These are phyloP conservation scores for Solanum phureja DNA, from an alignment of 257 asterid species.

Conservation along the genomic window DNA sequence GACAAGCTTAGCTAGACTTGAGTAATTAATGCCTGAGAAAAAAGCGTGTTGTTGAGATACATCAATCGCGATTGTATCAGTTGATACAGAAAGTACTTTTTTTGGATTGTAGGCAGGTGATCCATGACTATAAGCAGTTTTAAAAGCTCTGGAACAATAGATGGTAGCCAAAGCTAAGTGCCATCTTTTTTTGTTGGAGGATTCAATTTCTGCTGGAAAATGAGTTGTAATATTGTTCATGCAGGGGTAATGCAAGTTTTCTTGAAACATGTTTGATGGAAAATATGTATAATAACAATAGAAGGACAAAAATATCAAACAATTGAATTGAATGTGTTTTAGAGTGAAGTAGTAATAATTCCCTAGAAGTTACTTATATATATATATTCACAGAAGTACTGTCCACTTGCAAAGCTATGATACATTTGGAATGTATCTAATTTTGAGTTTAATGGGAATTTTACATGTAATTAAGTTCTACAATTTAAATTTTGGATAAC, in stretches of 20 bases:
- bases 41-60: neutral
- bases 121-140: neutral
- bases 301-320: neutral
- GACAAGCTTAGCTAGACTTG: conserved; percentile 20
- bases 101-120: neutral
- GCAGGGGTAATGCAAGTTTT: neutral
- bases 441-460: too few species aligned
- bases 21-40: neutral
- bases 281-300: neutral
- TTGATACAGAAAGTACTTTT: neutral
- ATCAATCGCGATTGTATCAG: neutral
- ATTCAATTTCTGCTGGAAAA: neutral
- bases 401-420: too few species aligned
- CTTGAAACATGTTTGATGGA: neutral
- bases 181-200: conserved; percentile 2
- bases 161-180: conserved; percentile 11
- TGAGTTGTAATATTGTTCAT: neutral
- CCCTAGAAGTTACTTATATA: too few species aligned
- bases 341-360: neutral
- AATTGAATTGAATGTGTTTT: neutral
- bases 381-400: too few species aligned
- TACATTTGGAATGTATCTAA: too few species aligned
- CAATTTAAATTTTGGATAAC: too few species aligned
- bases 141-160: conserved; percentile 19
- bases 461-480: too few species aligned